phyloP scores from a whole-genome alignment of 441 rosid species.

The Eruca vesicaria region DNA sequence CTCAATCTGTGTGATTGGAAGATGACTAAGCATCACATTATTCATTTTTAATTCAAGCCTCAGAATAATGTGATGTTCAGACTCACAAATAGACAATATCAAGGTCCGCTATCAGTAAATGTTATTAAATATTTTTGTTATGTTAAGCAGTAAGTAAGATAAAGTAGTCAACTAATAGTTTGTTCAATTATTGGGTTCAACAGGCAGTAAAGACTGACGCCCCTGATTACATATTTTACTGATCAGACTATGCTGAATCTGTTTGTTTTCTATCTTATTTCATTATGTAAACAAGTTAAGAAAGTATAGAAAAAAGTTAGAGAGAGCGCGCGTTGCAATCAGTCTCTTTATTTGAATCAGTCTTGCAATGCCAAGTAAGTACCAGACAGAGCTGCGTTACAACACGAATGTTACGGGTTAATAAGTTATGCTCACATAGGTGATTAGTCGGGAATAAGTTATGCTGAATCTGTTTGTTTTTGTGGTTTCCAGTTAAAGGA shows the following conservation, averaged over 20 bases:
- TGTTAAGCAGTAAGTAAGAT: background rate
- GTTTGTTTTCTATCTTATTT: background rate
- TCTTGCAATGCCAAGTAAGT: constrained; percentile 79
- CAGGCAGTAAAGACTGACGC: background rate
- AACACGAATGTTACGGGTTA: constrained; percentile 61
- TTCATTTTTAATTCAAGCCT: constrained; percentile 55
- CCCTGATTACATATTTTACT: background rate
- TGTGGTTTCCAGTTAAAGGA: constrained; percentile 82
- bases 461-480: constrained; percentile 68
- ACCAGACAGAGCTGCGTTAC: constrained; percentile 78
- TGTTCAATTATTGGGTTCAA: background rate
- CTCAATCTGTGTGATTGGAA: background rate
- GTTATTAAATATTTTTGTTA: background rate
- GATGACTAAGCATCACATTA: background rate
- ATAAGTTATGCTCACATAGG: constrained; percentile 57
- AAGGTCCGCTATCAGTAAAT: constrained; percentile 81
- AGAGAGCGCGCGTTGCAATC: constrained; percentile 62
- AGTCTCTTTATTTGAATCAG: constrained; percentile 59
- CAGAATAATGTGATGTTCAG: constrained; percentile 65
- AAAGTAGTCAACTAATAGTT: background rate
- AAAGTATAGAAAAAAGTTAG: constrained; percentile 43
- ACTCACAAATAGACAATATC: constrained; percentile 84
- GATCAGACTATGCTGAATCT: background rate
- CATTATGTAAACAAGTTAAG: constrained; percentile 22
- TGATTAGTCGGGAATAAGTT: constrained; percentile 52